Evolutionary conservation across 1,284 basidiomycete genomes (phyloP), one percentile per base, ranked within the genome.

Genomic region (Laetiporus sulphureus): DNA sequence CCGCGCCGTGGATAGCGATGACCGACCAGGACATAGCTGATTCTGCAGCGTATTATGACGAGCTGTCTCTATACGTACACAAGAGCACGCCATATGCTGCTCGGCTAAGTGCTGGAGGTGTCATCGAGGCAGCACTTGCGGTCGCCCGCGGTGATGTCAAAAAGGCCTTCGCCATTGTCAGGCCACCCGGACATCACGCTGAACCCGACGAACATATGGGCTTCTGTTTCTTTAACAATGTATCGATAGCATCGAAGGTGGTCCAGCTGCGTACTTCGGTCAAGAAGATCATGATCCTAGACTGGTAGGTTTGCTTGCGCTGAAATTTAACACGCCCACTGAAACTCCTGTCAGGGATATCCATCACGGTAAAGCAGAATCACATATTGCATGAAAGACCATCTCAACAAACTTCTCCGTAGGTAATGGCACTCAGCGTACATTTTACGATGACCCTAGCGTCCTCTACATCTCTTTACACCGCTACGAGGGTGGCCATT

Each of bases 171-270:
- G 96, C 96, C 1, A 91, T 99, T 51, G 91, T 99, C 25, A 79
- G 96, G 19, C 96, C 96, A 8, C 96, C 96, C 0, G 96, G 96
- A 0, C 96, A 99, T 61, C 96, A 99, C 56, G 95, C 96, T 15
- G 96, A 99, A 63, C 96, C 96, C 2, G 86, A 95, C 50, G 88
- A 93, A 59, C 89, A 92, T 56, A 97, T 97, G 90, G 96, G 96
- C 1, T 99, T 99, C 64, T 99, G 96, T 65, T 94, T 99, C 68
- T 97, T 92, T 70, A 99, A 99, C 65, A 99, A 99, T 55, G 94
- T 96, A 16, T 88, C 95, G 1, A 87, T 99, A 5, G 94, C 94
- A 1, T 77, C 90, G 34, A 80, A 75, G 61, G 93, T 87, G 25
- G 77, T 83, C 22, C 89, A 85, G 55, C 70, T 83, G 46, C 57